Conservation (phyloP, 805 yeast genomes). For the Tetrapisispora namnaoensis region DNA sequence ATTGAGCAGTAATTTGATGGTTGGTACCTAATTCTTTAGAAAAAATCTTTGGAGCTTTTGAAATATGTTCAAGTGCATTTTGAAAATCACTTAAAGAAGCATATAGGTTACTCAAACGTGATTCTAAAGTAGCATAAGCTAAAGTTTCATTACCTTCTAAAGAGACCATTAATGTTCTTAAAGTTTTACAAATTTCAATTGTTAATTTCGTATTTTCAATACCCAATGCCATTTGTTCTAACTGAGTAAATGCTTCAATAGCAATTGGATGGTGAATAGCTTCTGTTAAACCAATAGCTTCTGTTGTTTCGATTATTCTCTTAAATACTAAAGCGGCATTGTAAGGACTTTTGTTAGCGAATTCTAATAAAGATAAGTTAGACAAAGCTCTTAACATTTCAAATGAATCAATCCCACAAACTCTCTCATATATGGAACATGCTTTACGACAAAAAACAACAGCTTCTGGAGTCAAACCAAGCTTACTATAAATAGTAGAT, state of each 20-base stretch:
- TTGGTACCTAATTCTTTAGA: constrained; percentile 53
- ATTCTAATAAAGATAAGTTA: constrained; percentile 67
- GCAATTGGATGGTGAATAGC: constrained; percentile 59
- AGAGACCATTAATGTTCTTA: constrained; percentile 41
- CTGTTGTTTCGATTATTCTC: constrained; percentile 42
- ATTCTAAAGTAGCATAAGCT: constrained; percentile 54
- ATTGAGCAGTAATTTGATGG: constrained; percentile 57
- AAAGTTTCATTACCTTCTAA: constrained; percentile 51
- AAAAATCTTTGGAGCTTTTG: constrained; percentile 49
- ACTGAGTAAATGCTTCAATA: constrained; percentile 41
- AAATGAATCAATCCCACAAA: constrained; percentile 68
- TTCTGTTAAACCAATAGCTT: constrained; percentile 38
- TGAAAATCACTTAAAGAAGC: constrained; percentile 43
- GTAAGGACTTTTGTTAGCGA: constrained; percentile 44
- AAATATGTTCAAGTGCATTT: constrained; percentile 47
- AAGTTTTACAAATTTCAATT: constrained; percentile 41
- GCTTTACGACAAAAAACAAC: constrained; percentile 58
- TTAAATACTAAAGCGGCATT: constrained; percentile 55
- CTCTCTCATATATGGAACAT: constrained; percentile 65
- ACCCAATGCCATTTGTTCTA: constrained; percentile 49
- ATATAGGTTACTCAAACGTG: constrained; percentile 57
- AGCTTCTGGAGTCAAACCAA: constrained; percentile 49
- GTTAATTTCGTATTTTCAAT: constrained; percentile 49
- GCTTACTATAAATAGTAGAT: constrained; percentile 56
- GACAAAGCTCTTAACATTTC: constrained; percentile 63